Evolutionary conservation across 2,329 filamentous ascomycete genomes (phyloP), one percentile per base, ranked within the genome.

Genomic region (Pestalotiopsis sp.): DNA sequence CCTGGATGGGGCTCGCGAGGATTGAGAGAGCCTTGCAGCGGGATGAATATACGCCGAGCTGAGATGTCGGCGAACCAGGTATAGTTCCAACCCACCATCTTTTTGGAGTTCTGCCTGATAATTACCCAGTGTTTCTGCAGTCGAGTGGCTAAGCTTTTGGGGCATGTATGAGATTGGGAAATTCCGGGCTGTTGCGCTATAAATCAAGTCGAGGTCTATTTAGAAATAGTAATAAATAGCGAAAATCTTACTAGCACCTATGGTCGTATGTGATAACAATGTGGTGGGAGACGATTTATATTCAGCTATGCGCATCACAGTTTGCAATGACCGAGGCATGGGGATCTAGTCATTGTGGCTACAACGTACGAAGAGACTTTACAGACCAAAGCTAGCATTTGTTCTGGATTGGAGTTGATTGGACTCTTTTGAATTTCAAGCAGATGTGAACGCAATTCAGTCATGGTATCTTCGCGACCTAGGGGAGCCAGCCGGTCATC

Each of bases 381-480:
- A 25, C 25, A 25, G 25, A 25, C 25, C 25, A 25, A 25, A 25
- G 25, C 25, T 25, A 25, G 25, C 25, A 25, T 25, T 25, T 25
- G 25, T 25, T 25, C 25, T 25, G 25, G 25, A 25, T 45, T 14
- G 12, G 39, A 45, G 14, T 45, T 45, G 39, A 17, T 45, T 3
- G 14, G 39, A 45, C 5, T 45, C 14, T 12, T 45, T 49, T 49
- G 41, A 6, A 49, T 49, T 49, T 49, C 58, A 38, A 38, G 31
- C 58, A 61, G 58, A n/a, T 13, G 6, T 31, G 25, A 31, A 31
- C 49, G 12, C 6, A 45, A 52, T 64, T 65, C 41, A 65, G 38
- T 65, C 63, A 25, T 66, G 63, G 63, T 66, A 66, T 66, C 63
- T 66, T 66, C 63, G 49, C 52, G 36, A 36, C 23, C 31, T 12